Conservation (phyloP, 495 filamentous ascomycete genomes). For the Penicillium fimorum region DNA sequence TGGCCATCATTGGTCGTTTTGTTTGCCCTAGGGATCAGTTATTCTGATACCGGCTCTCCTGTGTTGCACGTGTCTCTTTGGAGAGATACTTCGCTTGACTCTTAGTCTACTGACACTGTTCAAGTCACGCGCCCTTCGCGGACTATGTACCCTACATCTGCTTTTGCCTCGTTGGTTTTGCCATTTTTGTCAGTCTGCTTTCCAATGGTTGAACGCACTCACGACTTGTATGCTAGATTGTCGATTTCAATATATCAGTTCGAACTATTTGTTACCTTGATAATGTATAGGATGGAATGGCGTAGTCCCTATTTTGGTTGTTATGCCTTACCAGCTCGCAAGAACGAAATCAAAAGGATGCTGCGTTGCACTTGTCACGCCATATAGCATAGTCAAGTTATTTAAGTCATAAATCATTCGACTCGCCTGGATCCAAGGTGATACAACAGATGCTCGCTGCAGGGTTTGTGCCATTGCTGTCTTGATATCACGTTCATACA, state of each 20-base stretch:
- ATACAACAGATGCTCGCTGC: background rate
- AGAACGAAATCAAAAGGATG: background rate
- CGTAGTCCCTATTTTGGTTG: background rate
- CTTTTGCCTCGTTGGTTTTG: slow-evolving; percentile 12
- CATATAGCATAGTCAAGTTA: background rate
- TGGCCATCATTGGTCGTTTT: background rate
- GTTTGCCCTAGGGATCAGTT: background rate
- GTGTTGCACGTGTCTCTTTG: background rate
- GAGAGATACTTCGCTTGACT: background rate
- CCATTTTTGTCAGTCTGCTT: slow-evolving; percentile 9
- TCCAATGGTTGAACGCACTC: slow-evolving; percentile 19
- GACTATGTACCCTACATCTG: slow-evolving; percentile 9
- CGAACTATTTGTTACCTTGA: background rate
- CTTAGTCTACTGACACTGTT: background rate
- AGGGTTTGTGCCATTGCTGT: background rate
- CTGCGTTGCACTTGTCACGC: background rate
- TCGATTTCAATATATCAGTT: slow-evolving; percentile 15
- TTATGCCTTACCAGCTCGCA: background rate
- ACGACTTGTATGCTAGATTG: slow-evolving; percentile 27
- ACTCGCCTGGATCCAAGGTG: background rate
- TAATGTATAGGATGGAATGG: background rate
- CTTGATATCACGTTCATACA: background rate
- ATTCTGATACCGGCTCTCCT: background rate
- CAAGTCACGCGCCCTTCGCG: slow-evolving; percentile 4
- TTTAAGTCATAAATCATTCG: background rate